Percentiles rank a stretch among this genome's conserved stretches.
Evolutionary conservation across 129 eudicot species (phyloP).

Genomic region (Smallanthus sonchifolius): DNA sequence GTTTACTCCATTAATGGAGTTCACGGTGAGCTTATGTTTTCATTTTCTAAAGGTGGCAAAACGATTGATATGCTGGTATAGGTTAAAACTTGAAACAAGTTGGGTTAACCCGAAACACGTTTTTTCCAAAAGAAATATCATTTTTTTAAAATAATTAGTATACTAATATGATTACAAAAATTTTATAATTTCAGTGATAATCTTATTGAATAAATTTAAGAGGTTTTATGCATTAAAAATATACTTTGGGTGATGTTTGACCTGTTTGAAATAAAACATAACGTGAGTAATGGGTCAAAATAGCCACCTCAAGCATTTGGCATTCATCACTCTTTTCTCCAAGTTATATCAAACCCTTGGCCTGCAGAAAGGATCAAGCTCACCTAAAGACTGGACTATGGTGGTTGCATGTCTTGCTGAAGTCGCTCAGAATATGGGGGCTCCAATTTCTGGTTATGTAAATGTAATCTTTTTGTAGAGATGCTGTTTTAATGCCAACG

Average conservation of each 20-base stretch:
- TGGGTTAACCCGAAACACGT: not conserved
- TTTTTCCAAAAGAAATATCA: not conserved
- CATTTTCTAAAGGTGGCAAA: not conserved
- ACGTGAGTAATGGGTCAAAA: not conserved
- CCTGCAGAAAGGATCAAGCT: conserved; percentile 78
- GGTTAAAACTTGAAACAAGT: not conserved
- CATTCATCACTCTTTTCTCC: not conserved
- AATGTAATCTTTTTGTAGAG: conserved; percentile 44
- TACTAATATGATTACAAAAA: not conserved
- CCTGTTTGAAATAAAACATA: not conserved
- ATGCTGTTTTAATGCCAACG: not conserved
- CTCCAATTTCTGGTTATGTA: conserved; percentile 67
- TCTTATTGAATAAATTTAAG: not conserved
- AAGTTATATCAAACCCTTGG: conserved; percentile 13
- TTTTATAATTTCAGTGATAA: not conserved
- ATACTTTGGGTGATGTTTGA: not conserved
- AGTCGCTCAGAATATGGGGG: conserved; percentile 92
- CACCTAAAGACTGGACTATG: conserved; percentile 94
- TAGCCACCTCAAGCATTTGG: not conserved
- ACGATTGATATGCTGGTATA: not conserved
- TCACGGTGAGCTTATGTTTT: conserved; percentile 52
- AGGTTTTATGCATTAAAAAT: not conserved
- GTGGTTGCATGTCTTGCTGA: conserved; percentile 97
- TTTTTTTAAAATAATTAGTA: not conserved
- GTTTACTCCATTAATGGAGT: conserved; percentile 73